Evolutionary conservation across 2,329 filamentous ascomycete genomes (phyloP).

Genomic region (Arthrobotrys conoides): DNA sequence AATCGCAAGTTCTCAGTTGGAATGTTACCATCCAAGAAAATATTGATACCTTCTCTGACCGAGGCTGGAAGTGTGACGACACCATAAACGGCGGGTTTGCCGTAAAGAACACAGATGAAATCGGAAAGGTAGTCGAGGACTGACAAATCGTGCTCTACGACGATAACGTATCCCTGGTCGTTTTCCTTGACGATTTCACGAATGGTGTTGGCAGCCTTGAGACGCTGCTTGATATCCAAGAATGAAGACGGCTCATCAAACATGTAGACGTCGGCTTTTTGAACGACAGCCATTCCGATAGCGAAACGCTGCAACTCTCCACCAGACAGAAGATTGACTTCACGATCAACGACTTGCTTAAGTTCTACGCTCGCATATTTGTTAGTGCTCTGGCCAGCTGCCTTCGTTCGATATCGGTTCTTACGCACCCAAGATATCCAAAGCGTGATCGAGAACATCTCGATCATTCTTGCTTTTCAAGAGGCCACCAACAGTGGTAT

Average conservation of each 20-base stretch:
- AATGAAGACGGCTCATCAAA: conserved; percentile 99
- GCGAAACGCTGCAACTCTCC: conserved; percentile 98
- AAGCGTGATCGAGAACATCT: conserved; percentile 84
- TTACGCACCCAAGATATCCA: conserved; percentile 78
- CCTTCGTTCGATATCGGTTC: conserved; percentile 18
- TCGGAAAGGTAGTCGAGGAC: conserved; percentile 98
- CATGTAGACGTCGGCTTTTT: conserved; percentile 99
- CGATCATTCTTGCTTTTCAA: conserved; percentile 83
- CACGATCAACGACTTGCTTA: conserved; percentile 89
- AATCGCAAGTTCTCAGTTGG: conserved; percentile 98
- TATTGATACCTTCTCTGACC: conserved; percentile 98
- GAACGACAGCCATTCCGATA: conserved; percentile 94
- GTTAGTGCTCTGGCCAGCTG: conserved; percentile 14
- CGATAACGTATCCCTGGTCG: conserved; percentile 86
- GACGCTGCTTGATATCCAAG: conserved; percentile 98
- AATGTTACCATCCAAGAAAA: conserved; percentile 98
- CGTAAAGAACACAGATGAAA: conserved; percentile 97
- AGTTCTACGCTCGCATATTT: conserved; percentile 73
- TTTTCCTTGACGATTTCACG: conserved; percentile 88
- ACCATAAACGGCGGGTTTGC: conserved; percentile 94
- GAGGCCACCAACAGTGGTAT: conserved; percentile 77
- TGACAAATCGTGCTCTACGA: conserved; percentile 99
- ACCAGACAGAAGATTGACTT: conserved; percentile 90
- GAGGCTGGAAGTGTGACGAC: conserved; percentile 96
- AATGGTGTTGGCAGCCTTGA: conserved; percentile 91